These are phyloP conservation scores for Mycena olivaceomarginata DNA, from an alignment of 768 basidiomycete species.

Conservation along the genomic window DNA sequence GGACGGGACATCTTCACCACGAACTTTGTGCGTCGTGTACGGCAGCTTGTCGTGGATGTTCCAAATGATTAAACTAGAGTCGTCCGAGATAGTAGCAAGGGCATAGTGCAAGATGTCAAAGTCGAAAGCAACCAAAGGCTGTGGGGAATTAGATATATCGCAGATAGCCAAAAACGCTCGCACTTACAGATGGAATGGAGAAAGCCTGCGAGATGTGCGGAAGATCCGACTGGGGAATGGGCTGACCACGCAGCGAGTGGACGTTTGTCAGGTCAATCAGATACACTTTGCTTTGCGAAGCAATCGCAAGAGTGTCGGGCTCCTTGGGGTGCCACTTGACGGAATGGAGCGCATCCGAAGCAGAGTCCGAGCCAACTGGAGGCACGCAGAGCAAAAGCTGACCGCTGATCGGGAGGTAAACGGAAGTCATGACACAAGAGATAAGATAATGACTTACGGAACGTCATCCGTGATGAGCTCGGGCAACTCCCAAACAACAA, in stretches of 20 bases:
- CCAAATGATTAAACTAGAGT: conserved; percentile 90
- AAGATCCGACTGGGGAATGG: conserved; percentile 81
- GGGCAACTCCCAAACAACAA: conserved; percentile 92
- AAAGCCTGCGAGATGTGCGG: conserved; percentile 82
- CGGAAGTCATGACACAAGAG: conserved; percentile 10
- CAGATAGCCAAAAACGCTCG: conserved; percentile 9
- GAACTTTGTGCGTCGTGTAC: conserved; percentile 85
- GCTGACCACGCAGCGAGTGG: conserved; percentile 76
- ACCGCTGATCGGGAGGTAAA: conserved; percentile 66
- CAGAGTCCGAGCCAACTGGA: conserved; percentile 64
- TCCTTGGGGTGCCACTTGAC: conserved; percentile 95
- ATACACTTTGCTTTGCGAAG: conserved; percentile 85
- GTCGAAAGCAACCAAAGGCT: conserved; percentile 91
- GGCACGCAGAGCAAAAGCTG: conserved; percentile 81
- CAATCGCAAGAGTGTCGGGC: conserved; percentile 87
- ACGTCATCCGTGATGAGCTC: conserved; percentile 91
- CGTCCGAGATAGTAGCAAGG: conserved; percentile 88
- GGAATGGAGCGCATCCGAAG: conserved; percentile 80
- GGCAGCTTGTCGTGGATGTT: conserved; percentile 86
- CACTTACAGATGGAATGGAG: conserved; percentile 80
- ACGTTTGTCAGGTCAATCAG: conserved; percentile 83
- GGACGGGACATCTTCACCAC: conserved; percentile 88
- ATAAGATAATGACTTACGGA: conserved; percentile 71
- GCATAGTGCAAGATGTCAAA: conserved; percentile 88
- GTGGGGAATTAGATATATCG: conserved; percentile 25